Evolutionary conservation across 495 filamentous ascomycete genomes (phyloP).

Genomic region (Trypethelium eluteriae): DNA sequence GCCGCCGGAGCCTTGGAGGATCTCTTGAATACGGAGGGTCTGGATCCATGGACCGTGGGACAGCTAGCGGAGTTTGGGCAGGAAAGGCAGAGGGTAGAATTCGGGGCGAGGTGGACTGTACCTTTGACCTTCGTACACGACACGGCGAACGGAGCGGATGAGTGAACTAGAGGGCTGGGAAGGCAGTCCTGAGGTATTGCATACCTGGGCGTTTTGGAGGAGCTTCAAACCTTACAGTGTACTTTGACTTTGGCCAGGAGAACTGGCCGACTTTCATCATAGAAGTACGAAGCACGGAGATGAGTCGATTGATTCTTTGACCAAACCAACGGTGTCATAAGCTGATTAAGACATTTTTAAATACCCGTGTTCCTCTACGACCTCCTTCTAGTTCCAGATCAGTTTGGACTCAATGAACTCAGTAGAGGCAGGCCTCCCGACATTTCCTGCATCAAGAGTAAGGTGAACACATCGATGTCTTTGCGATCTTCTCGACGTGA

Average conservation of each 20-base stretch:
- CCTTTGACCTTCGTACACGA: conserved; percentile 41
- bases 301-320: no score
- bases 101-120: conserved; percentile 77
- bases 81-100: conserved; percentile 59
- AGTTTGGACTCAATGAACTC: no score
- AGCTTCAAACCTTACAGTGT: not conserved
- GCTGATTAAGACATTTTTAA: no score
- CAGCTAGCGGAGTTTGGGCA: not conserved
- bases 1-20: conserved; percentile 55
- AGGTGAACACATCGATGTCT: no score
- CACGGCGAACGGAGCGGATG: not conserved
- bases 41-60: not conserved
- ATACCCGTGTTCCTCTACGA: no score
- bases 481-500: no score
- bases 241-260: not conserved
- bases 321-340: no score
- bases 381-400: no score
- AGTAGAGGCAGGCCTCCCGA: no score
- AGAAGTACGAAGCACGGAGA: no score
- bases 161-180: not conserved
- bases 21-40: not conserved
- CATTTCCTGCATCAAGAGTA: no score
- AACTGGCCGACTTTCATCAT: no score
- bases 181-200: not conserved
- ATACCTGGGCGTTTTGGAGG: not conserved